phyloP scores from a whole-genome alignment of 2,329 filamentous ascomycete genomes.

The Aspergillus sp. region DNA sequence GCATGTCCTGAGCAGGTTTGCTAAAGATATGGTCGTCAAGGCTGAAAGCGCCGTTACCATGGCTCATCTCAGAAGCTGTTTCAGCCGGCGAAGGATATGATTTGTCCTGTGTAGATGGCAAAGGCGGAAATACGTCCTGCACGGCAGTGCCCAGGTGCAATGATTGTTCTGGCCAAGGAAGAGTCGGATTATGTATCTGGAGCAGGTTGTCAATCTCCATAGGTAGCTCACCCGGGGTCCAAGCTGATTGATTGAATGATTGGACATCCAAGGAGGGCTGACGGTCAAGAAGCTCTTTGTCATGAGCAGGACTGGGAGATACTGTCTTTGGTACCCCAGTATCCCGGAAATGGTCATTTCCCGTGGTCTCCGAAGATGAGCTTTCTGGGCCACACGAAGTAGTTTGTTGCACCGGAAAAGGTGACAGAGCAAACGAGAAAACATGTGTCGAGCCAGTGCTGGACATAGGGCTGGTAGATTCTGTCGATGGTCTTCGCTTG shows the following conservation, averaged over 20 bases:
- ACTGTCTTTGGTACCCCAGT: background rate
- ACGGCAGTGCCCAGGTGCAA: conserved; percentile 5
- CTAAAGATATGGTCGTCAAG: no score
- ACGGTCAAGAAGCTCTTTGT: background rate
- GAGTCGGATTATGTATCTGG: conserved; percentile 6
- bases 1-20: background rate
- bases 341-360: background rate
- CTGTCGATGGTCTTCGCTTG: conserved; percentile 47
- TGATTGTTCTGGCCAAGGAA: conserved; percentile 17
- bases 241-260: background rate
- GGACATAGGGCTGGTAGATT: conserved; percentile 21
- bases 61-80: conserved; percentile 9
- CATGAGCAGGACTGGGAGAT: background rate
- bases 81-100: conserved; percentile 17
- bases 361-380: conserved; percentile 2
- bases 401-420: conserved; percentile 2
- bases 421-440: conserved; percentile 7
- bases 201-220: background rate
- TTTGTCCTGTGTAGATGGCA: conserved; percentile 8
- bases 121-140: conserved; percentile 11
- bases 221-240: background rate
- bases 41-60: no score
- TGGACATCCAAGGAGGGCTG: background rate
- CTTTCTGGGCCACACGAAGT: conserved; percentile 1
- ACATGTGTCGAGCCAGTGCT: conserved; percentile 14